phyloP scores from a whole-genome alignment of 192 early-diverging fungal species.

The Piromyces finnis region DNA sequence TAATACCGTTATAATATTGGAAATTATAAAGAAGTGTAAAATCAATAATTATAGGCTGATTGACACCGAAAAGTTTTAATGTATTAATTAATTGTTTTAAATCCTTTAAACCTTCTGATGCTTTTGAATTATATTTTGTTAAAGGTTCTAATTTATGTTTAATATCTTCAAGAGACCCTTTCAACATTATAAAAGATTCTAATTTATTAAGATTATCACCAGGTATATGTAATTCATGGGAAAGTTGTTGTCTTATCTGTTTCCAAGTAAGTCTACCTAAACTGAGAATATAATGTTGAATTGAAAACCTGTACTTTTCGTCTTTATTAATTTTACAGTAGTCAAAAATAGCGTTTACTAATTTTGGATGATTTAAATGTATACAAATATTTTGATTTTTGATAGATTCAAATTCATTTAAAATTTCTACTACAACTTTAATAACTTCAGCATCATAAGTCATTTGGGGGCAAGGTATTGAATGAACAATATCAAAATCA shows the following conservation, averaged over 20 bases:
- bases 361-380: neutral
- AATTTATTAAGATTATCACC: neutral
- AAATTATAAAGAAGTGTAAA: neutral
- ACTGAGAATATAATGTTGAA: neutral
- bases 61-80: neutral
- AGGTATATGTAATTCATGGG: neutral
- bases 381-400: neutral
- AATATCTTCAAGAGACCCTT: neutral
- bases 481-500: conserved; percentile 80
- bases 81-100: neutral
- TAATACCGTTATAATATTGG: neutral
- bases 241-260: neutral
- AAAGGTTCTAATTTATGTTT: neutral
- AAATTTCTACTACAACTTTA: neutral
- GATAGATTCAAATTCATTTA: neutral
- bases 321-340: neutral
- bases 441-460: conserved; percentile 49
- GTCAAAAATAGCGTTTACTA: neutral
- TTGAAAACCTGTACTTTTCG: neutral
- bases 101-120: neutral
- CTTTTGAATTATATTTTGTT: neutral
- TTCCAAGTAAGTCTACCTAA: neutral
- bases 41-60: neutral
- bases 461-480: conserved; percentile 26
- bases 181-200: neutral